Percentiles rank a stretch among this genome's conserved stretches.
phyloP scores from a whole-genome alignment of 2,329 filamentous ascomycete genomes.

The Sclerotinia minor region DNA sequence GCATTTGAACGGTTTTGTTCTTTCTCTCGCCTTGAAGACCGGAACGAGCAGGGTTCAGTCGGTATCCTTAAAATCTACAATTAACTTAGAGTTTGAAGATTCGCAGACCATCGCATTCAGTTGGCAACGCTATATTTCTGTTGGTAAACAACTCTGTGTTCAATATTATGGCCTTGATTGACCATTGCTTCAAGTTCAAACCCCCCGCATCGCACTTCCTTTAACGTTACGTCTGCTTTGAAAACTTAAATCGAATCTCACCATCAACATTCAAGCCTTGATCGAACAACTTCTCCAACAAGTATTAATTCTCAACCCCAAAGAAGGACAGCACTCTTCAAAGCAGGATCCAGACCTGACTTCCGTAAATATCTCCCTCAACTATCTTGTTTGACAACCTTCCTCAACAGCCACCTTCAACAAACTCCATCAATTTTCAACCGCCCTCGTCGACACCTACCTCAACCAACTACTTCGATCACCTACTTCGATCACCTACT shows the following conservation, averaged over 20 bases:
- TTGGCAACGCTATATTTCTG: background rate
- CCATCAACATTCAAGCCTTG: background rate
- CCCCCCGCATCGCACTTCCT: background rate
- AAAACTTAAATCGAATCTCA: background rate
- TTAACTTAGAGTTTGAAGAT: too few relatives aligned
- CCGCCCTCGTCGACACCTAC: background rate
- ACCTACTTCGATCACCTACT: too few relatives aligned
- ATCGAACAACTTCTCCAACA: background rate
- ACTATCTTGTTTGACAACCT: too few relatives aligned
- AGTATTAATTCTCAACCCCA: background rate
- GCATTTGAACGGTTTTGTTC: background rate
- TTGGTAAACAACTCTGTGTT: background rate
- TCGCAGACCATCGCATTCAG: background rate
- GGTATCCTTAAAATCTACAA: too few relatives aligned
- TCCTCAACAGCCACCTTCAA: background rate
- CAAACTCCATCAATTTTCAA: background rate
- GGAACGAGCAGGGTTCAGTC: too few relatives aligned
- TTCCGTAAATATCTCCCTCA: background rate
- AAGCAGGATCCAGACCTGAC: background rate
- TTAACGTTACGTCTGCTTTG: background rate
- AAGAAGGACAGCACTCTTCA: background rate
- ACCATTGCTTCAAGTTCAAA: background rate
- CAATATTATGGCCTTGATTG: background rate
- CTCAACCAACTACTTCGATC: background rate
- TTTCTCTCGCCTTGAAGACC: too few relatives aligned